Percentiles rank a stretch among this genome's conserved stretches.
Evolutionary conservation across 495 filamentous ascomycete species (phyloP).

Genomic region (Aspergillus biplanus): DNA sequence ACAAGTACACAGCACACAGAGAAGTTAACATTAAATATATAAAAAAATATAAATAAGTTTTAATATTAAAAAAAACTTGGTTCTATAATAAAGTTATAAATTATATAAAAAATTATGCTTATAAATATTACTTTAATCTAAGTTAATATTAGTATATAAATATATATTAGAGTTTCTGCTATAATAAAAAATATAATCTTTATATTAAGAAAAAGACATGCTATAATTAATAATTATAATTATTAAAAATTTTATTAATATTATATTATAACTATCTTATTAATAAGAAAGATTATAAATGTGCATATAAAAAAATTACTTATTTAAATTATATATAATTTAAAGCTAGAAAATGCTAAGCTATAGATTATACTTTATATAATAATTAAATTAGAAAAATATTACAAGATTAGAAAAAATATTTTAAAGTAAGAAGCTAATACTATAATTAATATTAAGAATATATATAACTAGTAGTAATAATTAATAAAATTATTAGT

Average conservation of each 20-base stretch:
- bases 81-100: no score
- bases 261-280: not conserved
- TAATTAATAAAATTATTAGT: not conserved
- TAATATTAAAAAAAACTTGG: no score
- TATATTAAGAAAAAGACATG: not conserved
- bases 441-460: conserved; percentile 12
- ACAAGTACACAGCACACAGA: no score
- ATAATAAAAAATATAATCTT: not conserved
- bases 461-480: not conserved
- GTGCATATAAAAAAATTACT: not conserved
- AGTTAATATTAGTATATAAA: no score
- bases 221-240: not conserved
- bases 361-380: not conserved
- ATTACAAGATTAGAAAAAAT: not conserved
- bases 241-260: not conserved
- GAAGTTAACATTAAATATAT: no score
- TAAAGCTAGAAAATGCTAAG: not conserved
- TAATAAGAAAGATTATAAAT: not conserved
- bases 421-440: not conserved
- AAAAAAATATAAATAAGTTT: no score
- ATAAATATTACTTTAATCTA: no score
- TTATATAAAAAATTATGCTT: no score
- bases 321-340: not conserved
- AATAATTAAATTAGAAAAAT: not conserved
- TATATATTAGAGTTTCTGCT: no score